These are phyloP conservation scores for Neoascochyta sp. DNA, from an alignment of 2,329 filamentous ascomycete genomes.

Conservation along the genomic window DNA sequence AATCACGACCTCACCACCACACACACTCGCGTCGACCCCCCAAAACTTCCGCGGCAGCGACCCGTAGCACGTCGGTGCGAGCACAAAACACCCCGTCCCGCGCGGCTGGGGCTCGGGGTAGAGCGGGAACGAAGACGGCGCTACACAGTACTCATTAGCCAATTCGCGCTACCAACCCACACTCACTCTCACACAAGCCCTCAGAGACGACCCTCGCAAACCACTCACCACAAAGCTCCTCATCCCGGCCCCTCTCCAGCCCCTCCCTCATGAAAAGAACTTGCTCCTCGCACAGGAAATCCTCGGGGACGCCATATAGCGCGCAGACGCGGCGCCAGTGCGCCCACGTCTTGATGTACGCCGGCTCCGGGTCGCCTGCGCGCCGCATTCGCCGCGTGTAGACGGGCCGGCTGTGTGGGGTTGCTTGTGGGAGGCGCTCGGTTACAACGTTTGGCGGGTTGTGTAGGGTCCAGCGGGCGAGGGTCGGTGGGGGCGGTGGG, in stretches of 20 bases:
- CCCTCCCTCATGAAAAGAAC: constrained; percentile 19
- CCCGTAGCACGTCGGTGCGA: constrained; percentile 8
- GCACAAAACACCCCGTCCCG: constrained; percentile 12
- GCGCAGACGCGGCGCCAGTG: constrained; percentile 23
- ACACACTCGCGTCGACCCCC: not conserved
- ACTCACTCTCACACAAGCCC: too few species aligned
- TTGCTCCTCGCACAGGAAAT: constrained; percentile 22
- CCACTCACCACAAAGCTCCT: constrained; percentile 9
- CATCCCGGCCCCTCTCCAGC: constrained; percentile 5
- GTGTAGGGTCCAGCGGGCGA: constrained; percentile 24
- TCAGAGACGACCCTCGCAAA: constrained; percentile 1
- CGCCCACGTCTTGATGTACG: constrained; percentile 19
- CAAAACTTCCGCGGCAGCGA: constrained; percentile 19
- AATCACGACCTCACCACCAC: constrained; percentile 10
- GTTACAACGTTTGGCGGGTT: constrained; percentile 31
- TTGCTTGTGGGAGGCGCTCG: constrained; percentile 15
- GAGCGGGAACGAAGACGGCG: constrained; percentile 14
- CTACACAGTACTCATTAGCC: too few species aligned
- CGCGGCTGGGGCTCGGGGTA: constrained; percentile 25
- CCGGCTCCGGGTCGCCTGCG: constrained; percentile 10
- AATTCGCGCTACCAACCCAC: too few species aligned
- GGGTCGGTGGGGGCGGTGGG: not conserved
- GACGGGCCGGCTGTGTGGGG: too few species aligned
- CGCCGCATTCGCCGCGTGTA: constrained; percentile 24
- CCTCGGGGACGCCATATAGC: constrained; percentile 18